Evolutionary conservation across 495 filamentous ascomycete species (phyloP).

Genomic region (Aspergillus taichungensis): DNA sequence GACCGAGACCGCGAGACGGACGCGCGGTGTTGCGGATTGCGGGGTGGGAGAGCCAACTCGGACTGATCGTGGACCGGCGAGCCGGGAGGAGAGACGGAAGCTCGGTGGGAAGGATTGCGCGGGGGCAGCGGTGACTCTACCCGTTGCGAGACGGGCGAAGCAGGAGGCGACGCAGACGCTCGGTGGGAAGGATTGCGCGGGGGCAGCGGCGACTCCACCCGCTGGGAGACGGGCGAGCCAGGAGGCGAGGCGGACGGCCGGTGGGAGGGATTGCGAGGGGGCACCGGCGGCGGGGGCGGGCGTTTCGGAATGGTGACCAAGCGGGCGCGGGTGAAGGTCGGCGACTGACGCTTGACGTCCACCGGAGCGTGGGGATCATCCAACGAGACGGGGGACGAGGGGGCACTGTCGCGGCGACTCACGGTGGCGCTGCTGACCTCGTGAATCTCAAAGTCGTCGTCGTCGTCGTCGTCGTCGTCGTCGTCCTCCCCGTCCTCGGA

Average conservation of each 20-base stretch:
- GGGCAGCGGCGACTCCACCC: no score
- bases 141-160: no score
- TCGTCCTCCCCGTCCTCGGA: constrained; percentile 2
- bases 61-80: no score
- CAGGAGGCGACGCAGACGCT: no score
- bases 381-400: constrained; percentile 43
- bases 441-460: constrained; percentile 35
- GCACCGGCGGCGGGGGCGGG: constrained; percentile 56
- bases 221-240: constrained; percentile 7
- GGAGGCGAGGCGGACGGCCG: constrained; percentile 9
- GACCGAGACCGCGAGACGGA: constrained; percentile 8
- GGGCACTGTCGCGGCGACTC: constrained; percentile 38
- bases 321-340: constrained; percentile 51
- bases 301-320: constrained; percentile 68
- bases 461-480: constrained; percentile 9
- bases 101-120: no score
- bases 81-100: no score
- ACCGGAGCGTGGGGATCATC: constrained; percentile 28
- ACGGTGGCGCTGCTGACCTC: constrained; percentile 35
- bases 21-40: constrained; percentile 16
- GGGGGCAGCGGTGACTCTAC: no score
- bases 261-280: constrained; percentile 47
- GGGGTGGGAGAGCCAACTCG: not conserved
- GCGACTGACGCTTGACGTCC: constrained; percentile 35
- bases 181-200: no score